phyloP scores from a whole-genome alignment of 1,284 basidiomycete genomes.

The Ustilago cynodontis region DNA sequence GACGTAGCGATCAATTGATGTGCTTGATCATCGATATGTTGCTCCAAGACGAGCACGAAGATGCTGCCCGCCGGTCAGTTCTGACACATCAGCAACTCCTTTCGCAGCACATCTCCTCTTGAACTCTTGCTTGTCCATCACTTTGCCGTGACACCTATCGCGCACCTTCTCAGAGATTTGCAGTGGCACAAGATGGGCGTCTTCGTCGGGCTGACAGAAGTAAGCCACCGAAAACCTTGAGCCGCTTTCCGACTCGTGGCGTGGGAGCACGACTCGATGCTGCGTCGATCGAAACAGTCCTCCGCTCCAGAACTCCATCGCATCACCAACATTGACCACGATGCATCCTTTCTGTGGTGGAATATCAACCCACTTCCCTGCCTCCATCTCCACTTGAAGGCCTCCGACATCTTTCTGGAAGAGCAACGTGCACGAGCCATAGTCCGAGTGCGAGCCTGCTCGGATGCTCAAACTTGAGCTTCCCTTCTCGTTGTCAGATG shows the following conservation, averaged over 20 bases:
- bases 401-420: conserved; percentile 89
- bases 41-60: conserved; percentile 40
- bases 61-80: conserved; percentile 54
- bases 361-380: conserved; percentile 76
- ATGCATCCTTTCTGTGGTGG: conserved; percentile 83
- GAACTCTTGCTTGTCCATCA: conserved; percentile 36
- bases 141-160: conserved; percentile 15
- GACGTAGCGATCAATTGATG: too few species aligned
- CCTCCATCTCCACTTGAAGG: conserved; percentile 75
- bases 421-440: conserved; percentile 84
- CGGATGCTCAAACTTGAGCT: conserved; percentile 39
- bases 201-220: conserved; percentile 60
- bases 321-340: conserved; percentile 85
- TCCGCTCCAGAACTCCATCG: conserved; percentile 72
- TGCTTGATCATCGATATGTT: conserved; percentile 15
- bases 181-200: conserved; percentile 49
- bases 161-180: conserved; percentile 8
- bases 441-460: conserved; percentile 74
- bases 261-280: conserved; percentile 59
- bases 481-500: neutral
- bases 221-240: conserved; percentile 61
- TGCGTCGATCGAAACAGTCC: conserved; percentile 57
- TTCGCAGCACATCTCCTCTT: conserved; percentile 33
- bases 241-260: conserved; percentile 35
- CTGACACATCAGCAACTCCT: conserved; percentile 33